Percentiles rank a stretch among this genome's conserved stretches.
These are phyloP conservation scores for Amanita pallidorosea DNA, from an alignment of 768 basidiomycete genomes.

Conservation along the genomic window DNA sequence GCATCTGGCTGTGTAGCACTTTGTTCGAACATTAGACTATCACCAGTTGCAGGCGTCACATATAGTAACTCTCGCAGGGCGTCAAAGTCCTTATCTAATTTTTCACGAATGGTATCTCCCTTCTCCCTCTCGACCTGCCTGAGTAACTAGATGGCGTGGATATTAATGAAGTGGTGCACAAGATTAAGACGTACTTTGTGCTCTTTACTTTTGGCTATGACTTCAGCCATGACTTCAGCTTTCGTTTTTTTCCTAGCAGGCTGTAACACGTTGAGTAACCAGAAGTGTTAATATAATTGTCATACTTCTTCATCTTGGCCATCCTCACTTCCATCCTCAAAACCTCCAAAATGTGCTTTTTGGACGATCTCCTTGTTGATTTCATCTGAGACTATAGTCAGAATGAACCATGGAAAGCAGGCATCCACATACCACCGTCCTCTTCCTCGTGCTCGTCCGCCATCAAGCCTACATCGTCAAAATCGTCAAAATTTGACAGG, in stretches of 20 bases:
- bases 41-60: conserved; percentile 26
- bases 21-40: conserved; percentile 23
- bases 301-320: conserved; percentile 38
- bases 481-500: conserved; percentile 76
- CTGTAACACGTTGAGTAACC: conserved; percentile 23
- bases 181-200: conserved; percentile 59
- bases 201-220: conserved; percentile 94
- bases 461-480: conserved; percentile 59
- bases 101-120: conserved; percentile 76
- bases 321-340: conserved; percentile 56
- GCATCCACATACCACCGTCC: conserved; percentile 21
- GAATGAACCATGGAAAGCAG: not conserved
- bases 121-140: conserved; percentile 84
- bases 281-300: not conserved
- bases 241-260: conserved; percentile 82
- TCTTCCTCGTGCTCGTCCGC: conserved; percentile 48
- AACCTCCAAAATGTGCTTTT: conserved; percentile 78
- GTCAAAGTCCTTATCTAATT: conserved; percentile 84
- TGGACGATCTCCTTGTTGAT: conserved; percentile 59
- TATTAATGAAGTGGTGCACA: conserved; percentile 7
- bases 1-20: not conserved
- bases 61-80: conserved; percentile 69
- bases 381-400: conserved; percentile 35
- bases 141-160: conserved; percentile 40
- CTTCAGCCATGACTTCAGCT: conserved; percentile 95